Base-by-base conservation (phyloP, 1,139 yeast genomes). In the Hanseniaspora sp. region DNA sequence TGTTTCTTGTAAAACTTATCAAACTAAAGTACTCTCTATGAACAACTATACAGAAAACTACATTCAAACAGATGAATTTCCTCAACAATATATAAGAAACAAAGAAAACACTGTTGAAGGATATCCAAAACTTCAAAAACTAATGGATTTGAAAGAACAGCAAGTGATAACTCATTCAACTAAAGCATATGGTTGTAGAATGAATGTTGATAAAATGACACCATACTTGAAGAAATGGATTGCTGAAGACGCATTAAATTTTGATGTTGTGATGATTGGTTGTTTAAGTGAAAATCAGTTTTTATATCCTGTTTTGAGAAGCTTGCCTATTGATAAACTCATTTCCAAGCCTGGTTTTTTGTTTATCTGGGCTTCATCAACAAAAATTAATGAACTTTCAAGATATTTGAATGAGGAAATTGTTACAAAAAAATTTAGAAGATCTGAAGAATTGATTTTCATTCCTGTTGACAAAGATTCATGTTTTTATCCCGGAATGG, bases 211-310 rank as follows among this genome's bases (percentile, higher is more conserved):
- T 39, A 69, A 76, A 54, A 80, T 87, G 66, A 72, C 79, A 1
- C 74, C 78, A 12, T 74, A 78, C 0, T 69, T 88, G 55, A 74
- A 75, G 57, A 63, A 67, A 8, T 85, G 95, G 95, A 77, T 79
- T 40, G 69, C 69, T 23, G 69, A 70, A 33, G 74, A 77, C 52
- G 76, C 75, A 5, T 63, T 85, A 43, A 78, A 78, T 56, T 90
- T 90, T 67, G 96, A 90, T 65, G 95, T 88, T 11, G 83, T 90
- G 11, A 85, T 90, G 95, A 79, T 90, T 52, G 95, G 95, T 0
- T 94, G 95, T 1, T 71, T 92, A 56, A 76, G 83, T 1, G 88
- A 83, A 58, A 81, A 81, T 60, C 88, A 83, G 56, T 74, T 82
- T 57, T 73, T 82, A 23, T 74, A 78, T 46, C 83, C 85, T 0